phyloP scores from a whole-genome alignment of 1,284 basidiomycete species.

The Porogramme epimiltina region DNA sequence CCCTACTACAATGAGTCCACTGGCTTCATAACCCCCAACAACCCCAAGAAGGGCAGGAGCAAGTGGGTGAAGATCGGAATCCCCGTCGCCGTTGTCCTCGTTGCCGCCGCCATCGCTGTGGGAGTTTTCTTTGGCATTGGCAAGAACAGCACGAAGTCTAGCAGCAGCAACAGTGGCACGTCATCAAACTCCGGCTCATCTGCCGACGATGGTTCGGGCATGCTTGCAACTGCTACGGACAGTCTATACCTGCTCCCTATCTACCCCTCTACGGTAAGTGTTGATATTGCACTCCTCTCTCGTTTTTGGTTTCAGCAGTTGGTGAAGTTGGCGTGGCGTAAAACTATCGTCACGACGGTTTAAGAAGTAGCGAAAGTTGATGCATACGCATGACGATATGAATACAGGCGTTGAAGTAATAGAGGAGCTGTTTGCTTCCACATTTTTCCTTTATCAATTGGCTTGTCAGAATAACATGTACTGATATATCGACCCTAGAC shows the following conservation, averaged over 20 bases:
- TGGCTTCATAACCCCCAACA: conserved; percentile 58
- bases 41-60: conserved; percentile 41
- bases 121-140: conserved; percentile 76
- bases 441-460: too few species aligned
- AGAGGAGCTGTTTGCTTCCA: too few species aligned
- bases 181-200: conserved; percentile 24
- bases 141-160: conserved; percentile 45
- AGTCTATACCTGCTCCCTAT: conserved; percentile 77
- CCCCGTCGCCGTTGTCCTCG: conserved; percentile 64
- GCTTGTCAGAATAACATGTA: too few species aligned
- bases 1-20: conserved; percentile 69
- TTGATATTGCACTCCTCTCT: too few species aligned
- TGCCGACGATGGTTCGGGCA: conserved; percentile 51
- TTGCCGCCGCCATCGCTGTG: conserved; percentile 70
- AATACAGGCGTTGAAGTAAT: too few species aligned
- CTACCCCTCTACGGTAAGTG: conserved; percentile 84
- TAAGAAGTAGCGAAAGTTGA: too few species aligned
- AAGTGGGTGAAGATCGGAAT: conserved; percentile 71
- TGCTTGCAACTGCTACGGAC: conserved; percentile 77
- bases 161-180: conserved; percentile 9
- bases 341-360: too few species aligned
- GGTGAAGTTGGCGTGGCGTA: too few species aligned
- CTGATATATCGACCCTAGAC: conserved; percentile 65
- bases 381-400: too few species aligned
- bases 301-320: too few species aligned